Base-by-base conservation (phyloP, 768 basidiomycete species). In the Boletus patriciae region DNA sequence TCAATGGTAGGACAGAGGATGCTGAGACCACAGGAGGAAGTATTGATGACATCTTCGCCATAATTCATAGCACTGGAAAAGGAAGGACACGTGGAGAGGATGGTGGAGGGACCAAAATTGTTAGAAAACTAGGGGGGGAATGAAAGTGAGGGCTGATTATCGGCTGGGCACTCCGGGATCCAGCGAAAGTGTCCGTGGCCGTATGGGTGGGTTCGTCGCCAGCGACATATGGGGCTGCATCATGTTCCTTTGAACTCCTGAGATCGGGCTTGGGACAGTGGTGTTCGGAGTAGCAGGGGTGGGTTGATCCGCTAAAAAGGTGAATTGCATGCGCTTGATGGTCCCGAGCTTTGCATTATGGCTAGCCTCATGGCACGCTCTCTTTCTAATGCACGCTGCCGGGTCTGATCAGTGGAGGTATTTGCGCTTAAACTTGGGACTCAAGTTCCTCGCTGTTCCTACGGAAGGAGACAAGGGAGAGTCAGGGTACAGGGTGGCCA, bases 291-390 rank as follows among this genome's bases (percentile, higher is more conserved):
- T 70, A 19, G 80, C 68, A 2, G 80, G 77, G 16, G 76, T 65
- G 18, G 86, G 87, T 57, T 87, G 84, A 72, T 92, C 91, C 62
- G 92, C 79, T 62, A 87, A 87, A 71, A 93, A 93, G 1, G 90
- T 93, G 74, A 92, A 93, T 64, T 94, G 91, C 90, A 92, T 92
- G 44, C 90, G 85, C 62, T 90, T 88, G 73, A 92, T 88, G 48
- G 81, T 87, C 15, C 88, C 89, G 7, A 86, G 84, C 54, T 78
- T 76, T 25, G 82, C 78, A 58, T 85, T 82, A 64, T 81, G 78
- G 63, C 77, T 81, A 13, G 83, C 84, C 70, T 90, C 88, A 52
- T 90, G 86, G 66, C 78, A 69, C 87, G 89, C 71, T 93, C 90
- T 69, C 87, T 86, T 69, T 92, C 91, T 19, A 76, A 85, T 0